Conservation (phyloP, 169 alveolate species). For the Plasmodium falciparum region DNA sequence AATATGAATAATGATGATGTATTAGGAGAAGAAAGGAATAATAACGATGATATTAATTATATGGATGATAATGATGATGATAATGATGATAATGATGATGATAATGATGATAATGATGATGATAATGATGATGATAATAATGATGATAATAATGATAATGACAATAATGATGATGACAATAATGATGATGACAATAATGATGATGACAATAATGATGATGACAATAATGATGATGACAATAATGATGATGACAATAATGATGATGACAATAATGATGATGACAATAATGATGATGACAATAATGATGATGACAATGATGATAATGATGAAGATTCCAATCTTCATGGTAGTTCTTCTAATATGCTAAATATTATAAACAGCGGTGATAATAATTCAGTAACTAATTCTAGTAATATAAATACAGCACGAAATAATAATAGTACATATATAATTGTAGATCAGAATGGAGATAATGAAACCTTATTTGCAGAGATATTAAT, state of each 20-base stretch:
- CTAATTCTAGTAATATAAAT: background rate
- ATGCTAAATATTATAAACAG: background rate
- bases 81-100: no score
- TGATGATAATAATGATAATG: background rate
- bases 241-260: background rate
- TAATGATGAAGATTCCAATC: background rate
- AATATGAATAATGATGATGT: no score
- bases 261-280: background rate
- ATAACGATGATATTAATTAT: background rate
- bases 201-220: background rate
- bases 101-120: no score
- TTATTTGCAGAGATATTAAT: constrained; percentile 53
- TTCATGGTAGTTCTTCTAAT: background rate
- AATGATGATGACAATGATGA: background rate
- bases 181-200: no score
- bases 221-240: background rate
- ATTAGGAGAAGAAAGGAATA: no score
- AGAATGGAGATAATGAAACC: constrained; percentile 59
- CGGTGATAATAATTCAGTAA: background rate
- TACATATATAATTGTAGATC: constrained; percentile 60
- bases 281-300: background rate
- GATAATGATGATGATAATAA: background rate
- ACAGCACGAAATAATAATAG: background rate
- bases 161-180: background rate
- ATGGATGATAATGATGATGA: no score